phyloP scores from a whole-genome alignment of 1,139 yeast species.

The Eremothecium cymbalariae region DNA sequence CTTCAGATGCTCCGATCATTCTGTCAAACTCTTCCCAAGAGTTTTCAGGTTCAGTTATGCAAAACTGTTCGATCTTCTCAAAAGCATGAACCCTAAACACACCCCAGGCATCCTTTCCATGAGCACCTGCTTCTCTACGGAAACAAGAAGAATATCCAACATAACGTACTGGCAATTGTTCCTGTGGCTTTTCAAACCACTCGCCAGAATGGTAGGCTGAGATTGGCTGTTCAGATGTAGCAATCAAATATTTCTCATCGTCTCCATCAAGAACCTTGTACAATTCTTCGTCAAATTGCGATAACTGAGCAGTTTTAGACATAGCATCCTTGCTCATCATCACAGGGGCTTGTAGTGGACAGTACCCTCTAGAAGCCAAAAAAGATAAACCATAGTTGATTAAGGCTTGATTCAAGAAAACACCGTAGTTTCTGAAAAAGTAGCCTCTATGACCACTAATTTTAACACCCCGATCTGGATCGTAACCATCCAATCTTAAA shows the following conservation, averaged over 20 bases:
- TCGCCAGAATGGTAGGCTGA: constrained; percentile 96
- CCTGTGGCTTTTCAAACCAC: constrained; percentile 97
- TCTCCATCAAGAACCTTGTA: constrained; percentile 96
- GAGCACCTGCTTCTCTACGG: constrained; percentile 99
- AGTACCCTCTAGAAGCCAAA: constrained; percentile 71
- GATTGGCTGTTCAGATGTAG: constrained; percentile 98
- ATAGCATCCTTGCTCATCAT: constrained; percentile 99
- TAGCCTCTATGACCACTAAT: constrained; percentile 98
- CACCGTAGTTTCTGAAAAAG: constrained; percentile 91
- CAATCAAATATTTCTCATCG: constrained; percentile 94
- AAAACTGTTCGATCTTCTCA: constrained; percentile 96
- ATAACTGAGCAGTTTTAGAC: constrained; percentile 98
- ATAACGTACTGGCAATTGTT: constrained; percentile 90
- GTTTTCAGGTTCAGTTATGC: constrained; percentile 92
- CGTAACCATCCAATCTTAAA: constrained; percentile 92
- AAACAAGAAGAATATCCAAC: constrained; percentile 98
- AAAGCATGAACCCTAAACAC: constrained; percentile 98
- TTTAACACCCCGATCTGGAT: constrained; percentile 97
- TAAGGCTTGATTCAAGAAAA: constrained; percentile 93
- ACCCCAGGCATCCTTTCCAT: constrained; percentile 99
- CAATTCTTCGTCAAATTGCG: constrained; percentile 95
- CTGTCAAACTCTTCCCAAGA: constrained; percentile 96
- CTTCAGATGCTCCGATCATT: constrained; percentile 88
- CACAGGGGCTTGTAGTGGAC: constrained; percentile 95
- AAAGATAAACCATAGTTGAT: constrained; percentile 91